Evolutionary conservation across 345 rosid species (phyloP).

Genomic region (Populus deltoides): DNA sequence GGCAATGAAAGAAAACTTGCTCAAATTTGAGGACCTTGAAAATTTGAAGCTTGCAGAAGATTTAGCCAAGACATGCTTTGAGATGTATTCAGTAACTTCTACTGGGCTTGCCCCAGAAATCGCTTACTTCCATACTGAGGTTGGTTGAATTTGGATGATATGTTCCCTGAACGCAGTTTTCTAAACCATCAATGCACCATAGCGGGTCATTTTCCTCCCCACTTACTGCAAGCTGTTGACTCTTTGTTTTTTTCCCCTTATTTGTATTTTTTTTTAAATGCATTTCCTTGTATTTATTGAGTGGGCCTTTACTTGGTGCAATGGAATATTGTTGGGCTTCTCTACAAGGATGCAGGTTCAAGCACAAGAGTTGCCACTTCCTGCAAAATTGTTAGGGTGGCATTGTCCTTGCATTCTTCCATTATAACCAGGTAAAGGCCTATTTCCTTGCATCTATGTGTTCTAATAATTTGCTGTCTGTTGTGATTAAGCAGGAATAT

Average conservation of each 20-base stretch:
- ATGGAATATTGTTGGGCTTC: neutral
- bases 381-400: neutral
- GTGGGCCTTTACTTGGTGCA: neutral
- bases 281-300: constrained; percentile 11
- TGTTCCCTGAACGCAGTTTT: neutral
- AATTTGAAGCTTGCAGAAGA: constrained; percentile 96
- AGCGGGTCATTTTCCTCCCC: neutral
- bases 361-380: neutral
- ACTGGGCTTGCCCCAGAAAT: constrained; percentile 98
- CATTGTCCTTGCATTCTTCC: neutral
- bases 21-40: constrained; percentile 82
- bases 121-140: constrained; percentile 92
- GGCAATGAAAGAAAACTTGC: constrained; percentile 74
- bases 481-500: constrained; percentile 56
- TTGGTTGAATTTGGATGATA: constrained; percentile 23
- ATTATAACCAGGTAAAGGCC: neutral
- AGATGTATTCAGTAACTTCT: constrained; percentile 91
- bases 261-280: neutral
- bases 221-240: neutral
- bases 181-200: neutral
- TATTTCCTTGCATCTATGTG: constrained; percentile 12
- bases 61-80: constrained; percentile 82
- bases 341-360: neutral
- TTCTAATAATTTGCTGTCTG: constrained; percentile 15
- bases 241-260: neutral